phyloP scores from a whole-genome alignment of 768 basidiomycete species.

The Lentinula aciculospora region DNA sequence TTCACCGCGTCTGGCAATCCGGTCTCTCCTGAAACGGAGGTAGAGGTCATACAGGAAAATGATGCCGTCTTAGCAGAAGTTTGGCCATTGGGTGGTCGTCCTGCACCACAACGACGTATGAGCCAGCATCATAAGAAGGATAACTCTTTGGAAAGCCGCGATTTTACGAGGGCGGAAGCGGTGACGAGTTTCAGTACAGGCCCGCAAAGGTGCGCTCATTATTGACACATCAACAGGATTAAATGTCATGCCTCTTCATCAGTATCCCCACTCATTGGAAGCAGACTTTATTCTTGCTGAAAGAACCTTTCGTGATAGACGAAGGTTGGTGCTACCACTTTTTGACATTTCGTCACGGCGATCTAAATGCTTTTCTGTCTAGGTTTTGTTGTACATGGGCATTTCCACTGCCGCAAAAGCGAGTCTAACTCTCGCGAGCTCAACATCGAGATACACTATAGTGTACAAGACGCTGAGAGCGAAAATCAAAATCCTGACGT shows the following conservation, averaged over 20 bases:
- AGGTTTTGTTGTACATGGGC: constrained; percentile 75
- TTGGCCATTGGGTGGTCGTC: constrained; percentile 72
- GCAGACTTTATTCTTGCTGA: constrained; percentile 85
- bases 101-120: constrained; percentile 51
- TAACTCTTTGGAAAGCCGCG: constrained; percentile 7
- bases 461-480: constrained; percentile 13
- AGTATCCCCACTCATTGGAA: constrained; percentile 93
- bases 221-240: not conserved
- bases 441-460: constrained; percentile 83
- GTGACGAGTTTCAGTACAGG: constrained; percentile 87
- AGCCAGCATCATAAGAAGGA: constrained; percentile 27
- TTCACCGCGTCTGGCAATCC: constrained; percentile 60
- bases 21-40: constrained; percentile 44
- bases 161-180: constrained; percentile 14
- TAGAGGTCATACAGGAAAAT: constrained; percentile 49
- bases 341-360: not conserved
- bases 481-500: constrained; percentile 27
- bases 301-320: constrained; percentile 68
- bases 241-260: not conserved
- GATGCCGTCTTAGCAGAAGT: constrained; percentile 70
- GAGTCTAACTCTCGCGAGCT: constrained; percentile 78
- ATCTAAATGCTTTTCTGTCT: constrained; percentile 4
- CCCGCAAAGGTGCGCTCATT: constrained; percentile 39
- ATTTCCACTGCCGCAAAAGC: constrained; percentile 82
- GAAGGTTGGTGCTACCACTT: constrained; percentile 49